Evolutionary conservation across 257 asterid species (phyloP), one percentile per base, ranked within the genome.

Genomic region (Solanum piurae): DNA sequence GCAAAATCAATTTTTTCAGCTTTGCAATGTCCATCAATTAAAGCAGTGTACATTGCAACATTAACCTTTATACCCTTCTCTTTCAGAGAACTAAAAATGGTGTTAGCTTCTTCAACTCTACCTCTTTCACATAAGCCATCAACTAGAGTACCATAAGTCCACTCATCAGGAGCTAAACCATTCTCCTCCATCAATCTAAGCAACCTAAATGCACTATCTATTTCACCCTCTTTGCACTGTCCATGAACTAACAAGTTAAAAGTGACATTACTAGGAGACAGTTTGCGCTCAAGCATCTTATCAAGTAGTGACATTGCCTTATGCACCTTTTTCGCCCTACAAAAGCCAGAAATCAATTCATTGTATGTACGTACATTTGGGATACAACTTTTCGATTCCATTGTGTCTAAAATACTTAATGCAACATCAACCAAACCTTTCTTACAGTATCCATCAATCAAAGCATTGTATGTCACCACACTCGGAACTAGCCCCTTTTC

Each of bases 351-450:
- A 16, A 95, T 94, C 90, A 95, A 92, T 89, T 92, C 96, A 86
- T 94, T 95, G 90, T 92, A 95, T 9, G 98, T 94, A 25, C 98
- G 93, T 42, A 91, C 91, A 92, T 94, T 86, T 13, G 96, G 98
- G 46, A 33, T 60, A 68, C 95, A 94, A 58, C 90, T 89, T 46
- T 89, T 93, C 20, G 86, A 87, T 86, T 91, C 91, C 98, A 95
- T 95, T 89, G 80, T 44, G 76, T 85, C 89, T 60, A 95, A 80
- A 89, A 95, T 73, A 89, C 91, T 92, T 58, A 92, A 85, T 16
- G 98, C 96, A 90, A 92, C 88, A 79, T 91, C 91, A 13, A 93
- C 83, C 91, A 88, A 91, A 88, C 94, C 93, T 91, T 91, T 90
- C 89, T 90, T 93, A 87, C 98, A 95, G 62, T 92, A 94, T 68